phyloP scores from a whole-genome alignment of 2,329 filamentous ascomycete genomes.

The Xenoacremonium recifei region DNA sequence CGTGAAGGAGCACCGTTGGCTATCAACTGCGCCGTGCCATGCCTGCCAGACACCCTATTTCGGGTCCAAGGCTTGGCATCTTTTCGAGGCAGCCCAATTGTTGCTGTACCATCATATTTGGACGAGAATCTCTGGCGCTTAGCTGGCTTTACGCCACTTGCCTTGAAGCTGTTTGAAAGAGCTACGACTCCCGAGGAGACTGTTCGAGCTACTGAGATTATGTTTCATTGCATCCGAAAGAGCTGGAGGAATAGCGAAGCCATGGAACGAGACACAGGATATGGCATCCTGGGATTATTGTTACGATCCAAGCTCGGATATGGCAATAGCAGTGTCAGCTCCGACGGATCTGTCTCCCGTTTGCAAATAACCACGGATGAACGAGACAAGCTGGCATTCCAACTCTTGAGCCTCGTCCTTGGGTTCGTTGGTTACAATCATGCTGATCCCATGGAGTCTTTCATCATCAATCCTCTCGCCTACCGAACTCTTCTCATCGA shows the following conservation, averaged over 20 bases:
- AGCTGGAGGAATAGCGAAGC: constrained; percentile 98
- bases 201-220: constrained; percentile 74
- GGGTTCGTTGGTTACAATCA: constrained; percentile 87
- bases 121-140: constrained; percentile 93
- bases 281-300: constrained; percentile 80
- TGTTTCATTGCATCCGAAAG: constrained; percentile 81
- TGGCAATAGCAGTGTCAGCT: constrained; percentile 25
- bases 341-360: constrained; percentile 33
- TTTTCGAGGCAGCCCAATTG: constrained; percentile 78
- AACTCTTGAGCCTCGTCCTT: constrained; percentile 74
- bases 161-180: constrained; percentile 79
- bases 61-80: constrained; percentile 78
- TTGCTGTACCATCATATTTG: constrained; percentile 76
- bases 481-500: constrained; percentile 92
- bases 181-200: constrained; percentile 69
- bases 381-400: constrained; percentile 53
- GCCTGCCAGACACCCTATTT: constrained; percentile 84
- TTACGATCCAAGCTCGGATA: constrained; percentile 78
- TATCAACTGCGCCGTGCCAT: constrained; percentile 84
- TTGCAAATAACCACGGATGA: constrained; percentile 51
- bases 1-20: constrained; percentile 69
- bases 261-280: constrained; percentile 95
- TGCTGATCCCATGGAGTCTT: constrained; percentile 76
- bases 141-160: constrained; percentile 84
- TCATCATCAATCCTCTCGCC: constrained; percentile 93